Evolutionary conservation across 164 flowering plant genomes (phyloP), one percentile per base, ranked within the genome.

Genomic region (Cinnamomum chago): DNA sequence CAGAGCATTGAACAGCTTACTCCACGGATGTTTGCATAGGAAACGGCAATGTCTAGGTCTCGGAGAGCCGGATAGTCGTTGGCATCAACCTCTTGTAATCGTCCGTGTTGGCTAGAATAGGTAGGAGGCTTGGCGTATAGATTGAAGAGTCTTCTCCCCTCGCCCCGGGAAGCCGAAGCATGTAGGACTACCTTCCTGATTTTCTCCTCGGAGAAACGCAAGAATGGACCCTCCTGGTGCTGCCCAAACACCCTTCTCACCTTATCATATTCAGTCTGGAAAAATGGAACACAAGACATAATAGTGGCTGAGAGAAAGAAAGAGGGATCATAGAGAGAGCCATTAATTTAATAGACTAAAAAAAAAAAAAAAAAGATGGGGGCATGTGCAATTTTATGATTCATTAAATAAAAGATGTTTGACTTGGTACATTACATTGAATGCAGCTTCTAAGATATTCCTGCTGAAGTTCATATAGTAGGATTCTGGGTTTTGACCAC

Each of bases 371-470:
- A 30, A 0, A 30, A 30, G 35, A 30, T 30, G 35, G 35, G 33
- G 35, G 35, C 35, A 30, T 30, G 35, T 30, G 5, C 35, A 30
- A 4, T 30, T 30, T 5, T 4, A 30, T 30, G 33, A 30, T 30
- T 30, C 0, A 30, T 30, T 4, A 4, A 30, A 30, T 30, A 30
- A 4, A 30, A 30, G 35, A 3, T 30, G 35, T 30, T 30, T 30
- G 33, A 52, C 58, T 3, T 3, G 25, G 33, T 35, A 35, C 47
- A 35, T 67, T 77, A 91, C 97, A 72, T 89, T 86, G 64, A 92
- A 71, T 22, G 95, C 89, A 17, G 97, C 92, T 74, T 86, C 84
- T 30, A 89, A 84, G 10, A 92, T 23, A 5, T 89, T 86, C 2
- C 28, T 30, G 84, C 90, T 88, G 84, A 91, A 91, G 23, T 84